These are phyloP conservation scores for Paecilomyces sp. DNA, from an alignment of 2,329 filamentous ascomycete species.

Conservation along the genomic window DNA sequence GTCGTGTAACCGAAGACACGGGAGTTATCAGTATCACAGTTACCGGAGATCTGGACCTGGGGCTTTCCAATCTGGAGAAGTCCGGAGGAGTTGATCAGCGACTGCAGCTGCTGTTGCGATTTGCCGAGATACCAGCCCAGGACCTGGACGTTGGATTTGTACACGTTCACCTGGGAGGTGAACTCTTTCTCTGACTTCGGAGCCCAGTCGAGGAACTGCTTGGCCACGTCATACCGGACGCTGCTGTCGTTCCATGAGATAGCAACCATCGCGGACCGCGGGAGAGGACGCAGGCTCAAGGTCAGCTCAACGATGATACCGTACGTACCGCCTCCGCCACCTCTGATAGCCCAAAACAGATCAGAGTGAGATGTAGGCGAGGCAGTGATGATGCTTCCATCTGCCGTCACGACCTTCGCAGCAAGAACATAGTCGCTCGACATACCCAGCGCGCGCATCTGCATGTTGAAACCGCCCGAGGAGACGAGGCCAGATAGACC, in stretches of 20 bases:
- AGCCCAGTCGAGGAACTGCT: conserved; percentile 10
- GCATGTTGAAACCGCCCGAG: background rate
- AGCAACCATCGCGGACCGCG: conserved; percentile 6
- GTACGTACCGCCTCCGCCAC: conserved; percentile 24
- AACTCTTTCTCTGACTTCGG: conserved; percentile 5
- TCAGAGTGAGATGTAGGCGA: conserved; percentile 1
- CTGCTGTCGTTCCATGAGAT: conserved; percentile 4
- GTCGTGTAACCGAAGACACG: conserved; percentile 7
- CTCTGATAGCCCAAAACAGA: conserved; percentile 32
- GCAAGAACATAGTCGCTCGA: conserved; percentile 17
- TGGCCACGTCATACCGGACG: conserved; percentile 5
- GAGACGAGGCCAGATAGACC: conserved; percentile 11
- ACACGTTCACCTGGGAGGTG: conserved; percentile 11
- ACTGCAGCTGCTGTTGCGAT: conserved; percentile 4
- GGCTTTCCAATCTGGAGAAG: conserved; percentile 6
- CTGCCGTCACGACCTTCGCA: conserved; percentile 13
- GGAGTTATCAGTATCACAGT: conserved; percentile 7
- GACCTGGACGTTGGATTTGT: conserved; percentile 6
- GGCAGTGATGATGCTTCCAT: background rate
- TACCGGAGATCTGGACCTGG: conserved; percentile 3
- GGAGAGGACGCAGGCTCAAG: background rate
- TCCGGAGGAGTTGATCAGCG: conserved; percentile 6
- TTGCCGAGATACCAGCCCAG: conserved; percentile 9
- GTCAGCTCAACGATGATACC: conserved; percentile 18
- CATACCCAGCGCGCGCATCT: conserved; percentile 11